A percentile compares a stretch with the other conserved stretches of the same genome.
Evolutionary conservation across 371 early-diverging fungal genomes (phyloP).

Genomic region (Mortierella sp.): DNA sequence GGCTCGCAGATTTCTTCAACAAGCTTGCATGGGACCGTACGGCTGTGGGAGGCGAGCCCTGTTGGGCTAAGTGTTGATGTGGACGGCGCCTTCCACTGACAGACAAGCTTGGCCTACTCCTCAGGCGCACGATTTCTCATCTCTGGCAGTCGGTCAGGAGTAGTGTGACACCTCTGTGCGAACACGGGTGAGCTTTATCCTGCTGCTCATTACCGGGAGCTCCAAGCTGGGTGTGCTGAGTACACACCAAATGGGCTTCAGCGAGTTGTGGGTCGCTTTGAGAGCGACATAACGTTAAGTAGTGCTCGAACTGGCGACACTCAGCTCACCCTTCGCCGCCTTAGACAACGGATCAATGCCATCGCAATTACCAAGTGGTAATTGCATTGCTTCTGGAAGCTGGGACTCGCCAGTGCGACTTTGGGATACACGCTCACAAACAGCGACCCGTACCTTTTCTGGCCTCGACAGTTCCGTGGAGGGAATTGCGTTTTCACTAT

Average conservation of each 20-base stretch:
- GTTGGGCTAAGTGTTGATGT: neutral
- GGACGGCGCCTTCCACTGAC: neutral
- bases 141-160: neutral
- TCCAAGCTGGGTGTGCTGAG: neutral
- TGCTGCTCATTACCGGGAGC: neutral
- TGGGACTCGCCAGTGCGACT: neutral
- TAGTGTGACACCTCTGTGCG: neutral
- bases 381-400: slow-evolving; percentile 13
- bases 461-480: too few relatives aligned
- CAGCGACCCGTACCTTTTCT: too few relatives aligned
- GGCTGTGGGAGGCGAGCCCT: slow-evolving; percentile 2
- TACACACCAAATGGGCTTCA: neutral
- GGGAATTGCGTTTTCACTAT: too few relatives aligned
- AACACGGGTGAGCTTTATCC: neutral
- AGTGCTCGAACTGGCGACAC: neutral
- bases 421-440: neutral
- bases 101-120: neutral
- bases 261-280: neutral
- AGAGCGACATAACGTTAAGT: neutral
- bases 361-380: neutral
- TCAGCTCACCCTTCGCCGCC: neutral
- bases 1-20: neutral
- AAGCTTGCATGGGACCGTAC: neutral
- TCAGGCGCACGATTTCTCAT: neutral
- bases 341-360: neutral